Evolutionary conservation across 2,329 filamentous ascomycete species (phyloP).

Genomic region (Colletotrichum cuscutae): DNA sequence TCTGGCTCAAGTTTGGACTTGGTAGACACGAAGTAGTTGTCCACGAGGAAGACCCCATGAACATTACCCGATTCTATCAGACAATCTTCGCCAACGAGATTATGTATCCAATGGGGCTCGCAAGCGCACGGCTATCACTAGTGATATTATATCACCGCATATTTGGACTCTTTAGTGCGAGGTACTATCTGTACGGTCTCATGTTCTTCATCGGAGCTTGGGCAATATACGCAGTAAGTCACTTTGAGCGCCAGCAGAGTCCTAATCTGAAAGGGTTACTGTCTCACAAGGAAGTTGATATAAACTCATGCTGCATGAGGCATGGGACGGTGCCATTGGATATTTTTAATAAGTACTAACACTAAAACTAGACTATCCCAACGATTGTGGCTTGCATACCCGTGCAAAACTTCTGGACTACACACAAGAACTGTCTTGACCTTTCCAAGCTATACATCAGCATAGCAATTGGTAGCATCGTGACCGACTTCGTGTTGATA

Average conservation of each 20-base stretch:
- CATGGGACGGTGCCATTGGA: neutral
- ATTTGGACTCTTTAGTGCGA: conserved; percentile 25
- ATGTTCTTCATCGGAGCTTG: conserved; percentile 25
- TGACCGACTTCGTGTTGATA: conserved; percentile 14
- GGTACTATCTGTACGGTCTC: conserved; percentile 17
- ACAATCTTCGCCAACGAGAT: conserved; percentile 32
- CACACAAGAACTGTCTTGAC: conserved; percentile 25
- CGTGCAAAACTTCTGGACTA: conserved; percentile 27
- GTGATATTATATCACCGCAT: conserved; percentile 26
- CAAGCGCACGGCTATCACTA: conserved; percentile 16
- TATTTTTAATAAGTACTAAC: neutral
- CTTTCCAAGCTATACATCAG: conserved; percentile 25
- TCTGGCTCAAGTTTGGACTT: conserved; percentile 27
- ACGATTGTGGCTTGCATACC: conserved; percentile 24
- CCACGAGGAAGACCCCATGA: conserved; percentile 21
- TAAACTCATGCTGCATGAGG: neutral
- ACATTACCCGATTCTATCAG: conserved; percentile 15
- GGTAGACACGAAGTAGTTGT: conserved; percentile 23
- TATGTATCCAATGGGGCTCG: conserved; percentile 14
- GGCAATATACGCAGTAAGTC: conserved; percentile 26
- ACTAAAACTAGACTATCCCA: conserved; percentile 5
- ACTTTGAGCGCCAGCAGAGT: neutral
- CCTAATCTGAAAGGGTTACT: neutral
- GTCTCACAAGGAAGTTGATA: neutral
- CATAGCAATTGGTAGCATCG: conserved; percentile 27